Conservation (phyloP, 768 basidiomycete genomes). For the Termitomyces heimii region DNA sequence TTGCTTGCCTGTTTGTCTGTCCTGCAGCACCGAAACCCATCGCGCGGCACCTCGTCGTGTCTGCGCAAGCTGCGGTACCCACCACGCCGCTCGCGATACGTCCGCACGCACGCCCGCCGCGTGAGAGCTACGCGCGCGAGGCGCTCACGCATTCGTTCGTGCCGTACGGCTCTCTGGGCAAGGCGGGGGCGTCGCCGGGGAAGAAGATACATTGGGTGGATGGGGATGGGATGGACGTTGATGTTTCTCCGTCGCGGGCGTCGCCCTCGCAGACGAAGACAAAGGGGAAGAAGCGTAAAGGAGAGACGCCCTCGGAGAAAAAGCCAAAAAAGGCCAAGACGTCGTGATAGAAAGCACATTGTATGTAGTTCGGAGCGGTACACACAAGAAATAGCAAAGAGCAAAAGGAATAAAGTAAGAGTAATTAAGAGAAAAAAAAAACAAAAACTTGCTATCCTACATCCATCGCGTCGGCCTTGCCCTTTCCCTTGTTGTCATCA, state of each 20-base stretch:
- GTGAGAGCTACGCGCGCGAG: slow-evolving; percentile 53
- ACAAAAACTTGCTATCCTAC: slow-evolving; percentile 39
- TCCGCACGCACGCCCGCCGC: slow-evolving; percentile 44
- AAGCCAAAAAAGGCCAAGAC: slow-evolving; percentile 46
- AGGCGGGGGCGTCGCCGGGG: neutral
- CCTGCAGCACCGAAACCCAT: slow-evolving; percentile 54
- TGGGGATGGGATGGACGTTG: slow-evolving; percentile 19
- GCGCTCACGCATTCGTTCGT: slow-evolving; percentile 58
- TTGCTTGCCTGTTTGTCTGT: no score
- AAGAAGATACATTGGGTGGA: slow-evolving; percentile 22
- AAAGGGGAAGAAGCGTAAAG: slow-evolving; percentile 46
- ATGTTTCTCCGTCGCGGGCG: neutral
- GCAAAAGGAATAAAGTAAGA: slow-evolving; percentile 13
- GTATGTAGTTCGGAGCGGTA: slow-evolving; percentile 6
- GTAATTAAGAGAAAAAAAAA: slow-evolving; percentile 1
- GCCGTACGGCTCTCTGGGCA: slow-evolving; percentile 49
- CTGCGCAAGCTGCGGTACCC: slow-evolving; percentile 38
- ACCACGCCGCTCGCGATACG: slow-evolving; percentile 14
- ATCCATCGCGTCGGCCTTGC: slow-evolving; percentile 54
- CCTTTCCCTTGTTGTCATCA: slow-evolving; percentile 42
- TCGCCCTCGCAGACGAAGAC: slow-evolving; percentile 9
- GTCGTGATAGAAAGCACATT: neutral
- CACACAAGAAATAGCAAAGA: slow-evolving; percentile 7
- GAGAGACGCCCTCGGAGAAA: slow-evolving; percentile 29
- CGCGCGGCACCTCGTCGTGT: slow-evolving; percentile 51